A percentile compares a stretch with the other conserved stretches of the same genome.
Evolutionary conservation across 2,329 filamentous ascomycete genomes (phyloP).

Genomic region (Furcasterigmium furcatum): DNA sequence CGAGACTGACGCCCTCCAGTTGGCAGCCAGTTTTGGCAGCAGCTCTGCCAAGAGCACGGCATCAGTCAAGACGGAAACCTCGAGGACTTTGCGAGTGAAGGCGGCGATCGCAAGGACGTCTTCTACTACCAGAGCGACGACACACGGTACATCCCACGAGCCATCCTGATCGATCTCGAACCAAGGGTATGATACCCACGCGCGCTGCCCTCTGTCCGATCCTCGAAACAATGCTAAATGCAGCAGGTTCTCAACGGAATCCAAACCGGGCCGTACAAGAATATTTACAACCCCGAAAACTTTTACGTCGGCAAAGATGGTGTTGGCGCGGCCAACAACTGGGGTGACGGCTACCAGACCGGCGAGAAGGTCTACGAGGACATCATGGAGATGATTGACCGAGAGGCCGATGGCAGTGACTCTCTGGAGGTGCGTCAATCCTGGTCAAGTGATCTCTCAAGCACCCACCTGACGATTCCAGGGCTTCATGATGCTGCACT

Average conservation of each 20-base stretch:
- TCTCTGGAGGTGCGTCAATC: conserved; percentile 69
- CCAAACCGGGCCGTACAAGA: conserved; percentile 89
- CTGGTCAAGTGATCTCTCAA: neutral
- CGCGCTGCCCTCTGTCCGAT: neutral
- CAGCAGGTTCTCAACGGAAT: conserved; percentile 79
- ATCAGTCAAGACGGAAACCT: conserved; percentile 97
- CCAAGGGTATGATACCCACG: conserved; percentile 60
- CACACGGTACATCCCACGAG: conserved; percentile 94
- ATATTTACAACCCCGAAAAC: conserved; percentile 99
- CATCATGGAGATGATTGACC: conserved; percentile 99
- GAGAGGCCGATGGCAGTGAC: conserved; percentile 96
- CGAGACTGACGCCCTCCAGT: conserved; percentile 52
- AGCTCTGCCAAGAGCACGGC: conserved; percentile 95
- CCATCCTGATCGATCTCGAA: conserved; percentile 92
- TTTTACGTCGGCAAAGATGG: conserved; percentile 96
- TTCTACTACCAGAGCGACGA: conserved; percentile 99
- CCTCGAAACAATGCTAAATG: neutral
- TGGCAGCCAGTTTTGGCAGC: conserved; percentile 98
- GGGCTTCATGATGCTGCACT: conserved; percentile 98
- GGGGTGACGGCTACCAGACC: conserved; percentile 93
- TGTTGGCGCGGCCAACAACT: conserved; percentile 94
- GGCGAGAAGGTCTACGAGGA: conserved; percentile 92
- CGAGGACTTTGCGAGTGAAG: conserved; percentile 96
- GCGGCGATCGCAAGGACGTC: conserved; percentile 96
- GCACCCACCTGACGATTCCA: conserved; percentile 26